Percentiles rank a stretch among this genome's conserved stretches.
phyloP scores from a whole-genome alignment of 257 asterid species.

The Nicotiana attenuata region DNA sequence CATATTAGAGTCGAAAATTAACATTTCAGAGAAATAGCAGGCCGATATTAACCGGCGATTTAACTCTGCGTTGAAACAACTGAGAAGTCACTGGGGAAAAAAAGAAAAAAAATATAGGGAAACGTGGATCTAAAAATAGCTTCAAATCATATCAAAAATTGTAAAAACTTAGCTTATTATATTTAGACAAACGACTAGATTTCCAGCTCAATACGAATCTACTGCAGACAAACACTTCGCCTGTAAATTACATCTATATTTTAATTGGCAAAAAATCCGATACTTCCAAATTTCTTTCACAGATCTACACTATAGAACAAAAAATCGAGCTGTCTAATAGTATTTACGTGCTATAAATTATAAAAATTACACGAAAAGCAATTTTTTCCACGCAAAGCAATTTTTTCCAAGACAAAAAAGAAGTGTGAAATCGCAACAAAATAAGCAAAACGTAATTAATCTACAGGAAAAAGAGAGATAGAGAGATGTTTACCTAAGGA shows the following conservation, averaged over 20 bases:
- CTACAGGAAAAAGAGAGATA: neutral
- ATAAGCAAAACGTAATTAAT: neutral
- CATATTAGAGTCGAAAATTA: neutral
- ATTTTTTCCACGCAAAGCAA: neutral
- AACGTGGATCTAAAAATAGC: neutral
- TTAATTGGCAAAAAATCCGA: neutral
- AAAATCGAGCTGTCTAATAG: neutral
- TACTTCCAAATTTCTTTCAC: neutral
- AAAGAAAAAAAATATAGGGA: neutral
- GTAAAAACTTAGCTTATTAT: neutral
- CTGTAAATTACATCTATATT: neutral
- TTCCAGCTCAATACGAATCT: neutral
- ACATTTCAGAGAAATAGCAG: neutral
- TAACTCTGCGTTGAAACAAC: neutral
- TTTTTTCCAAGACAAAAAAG: neutral
- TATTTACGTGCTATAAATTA: neutral
- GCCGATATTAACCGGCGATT: neutral
- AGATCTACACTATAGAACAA: neutral
- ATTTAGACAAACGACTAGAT: neutral
- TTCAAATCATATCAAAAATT: neutral
- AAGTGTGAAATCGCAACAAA: neutral
- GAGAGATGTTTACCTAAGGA: constrained; percentile 36
- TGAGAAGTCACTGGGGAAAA: neutral
- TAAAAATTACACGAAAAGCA: neutral
- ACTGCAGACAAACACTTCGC: neutral